phyloP scores from a whole-genome alignment of 1,284 basidiomycete genomes.

The Microbotryomycetes sp. region DNA sequence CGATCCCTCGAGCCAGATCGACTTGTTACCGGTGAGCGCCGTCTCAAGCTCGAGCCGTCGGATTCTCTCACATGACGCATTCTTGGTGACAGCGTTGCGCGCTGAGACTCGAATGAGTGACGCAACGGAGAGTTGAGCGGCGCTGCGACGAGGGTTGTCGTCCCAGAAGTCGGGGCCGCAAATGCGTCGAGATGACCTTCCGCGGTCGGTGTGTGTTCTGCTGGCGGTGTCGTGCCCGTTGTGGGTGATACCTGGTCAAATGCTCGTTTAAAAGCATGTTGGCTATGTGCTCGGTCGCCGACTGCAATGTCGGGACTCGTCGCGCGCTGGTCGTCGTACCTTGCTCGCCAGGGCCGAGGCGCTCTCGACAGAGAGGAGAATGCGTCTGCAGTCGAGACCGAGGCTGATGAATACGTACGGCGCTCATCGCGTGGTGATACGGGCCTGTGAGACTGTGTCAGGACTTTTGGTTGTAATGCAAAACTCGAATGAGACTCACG shows the following conservation, averaged over 20 bases:
- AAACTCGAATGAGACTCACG: background rate
- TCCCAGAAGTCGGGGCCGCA: background rate
- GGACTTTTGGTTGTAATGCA: background rate
- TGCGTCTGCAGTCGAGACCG: background rate
- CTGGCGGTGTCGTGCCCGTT: background rate
- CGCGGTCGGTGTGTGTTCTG: background rate
- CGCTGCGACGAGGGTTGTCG: background rate
- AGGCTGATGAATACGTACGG: background rate
- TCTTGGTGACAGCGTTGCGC: background rate
- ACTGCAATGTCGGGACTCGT: background rate
- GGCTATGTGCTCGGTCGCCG: background rate
- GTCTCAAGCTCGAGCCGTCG: background rate
- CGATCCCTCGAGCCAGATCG: background rate
- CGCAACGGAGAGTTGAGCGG: background rate
- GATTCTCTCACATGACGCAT: background rate
- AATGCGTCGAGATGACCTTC: background rate
- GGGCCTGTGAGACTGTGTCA: background rate
- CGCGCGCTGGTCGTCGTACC: background rate
- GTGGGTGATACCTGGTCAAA: conserved; percentile 35
- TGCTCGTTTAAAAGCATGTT: conserved; percentile 34
- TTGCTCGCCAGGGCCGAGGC: background rate
- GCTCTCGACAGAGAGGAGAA: background rate
- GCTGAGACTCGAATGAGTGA: conserved; percentile 13
- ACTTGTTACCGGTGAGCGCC: conserved; percentile 1
- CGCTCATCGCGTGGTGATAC: background rate